Percentiles rank a stretch among this genome's conserved stretches.
phyloP scores from a whole-genome alignment of 2,329 filamentous ascomycete genomes.

The Fusarium vanettenii region DNA sequence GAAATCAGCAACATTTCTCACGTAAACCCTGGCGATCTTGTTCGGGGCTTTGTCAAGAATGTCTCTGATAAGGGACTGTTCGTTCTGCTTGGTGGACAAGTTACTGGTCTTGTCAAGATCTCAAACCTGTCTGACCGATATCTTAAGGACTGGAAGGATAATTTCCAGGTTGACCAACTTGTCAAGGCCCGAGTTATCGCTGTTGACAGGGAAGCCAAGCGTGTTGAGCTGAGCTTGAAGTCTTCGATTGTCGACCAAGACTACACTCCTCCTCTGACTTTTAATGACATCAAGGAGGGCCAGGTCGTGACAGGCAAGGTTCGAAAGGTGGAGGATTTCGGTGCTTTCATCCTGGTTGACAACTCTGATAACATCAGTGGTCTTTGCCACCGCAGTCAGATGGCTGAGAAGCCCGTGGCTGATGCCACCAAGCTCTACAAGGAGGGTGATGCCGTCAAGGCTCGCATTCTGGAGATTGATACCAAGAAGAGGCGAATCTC shows the following conservation, averaged over 20 bases:
- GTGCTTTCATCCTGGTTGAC: slow-evolving; percentile 92
- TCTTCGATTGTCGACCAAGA: slow-evolving; percentile 83
- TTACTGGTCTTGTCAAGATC: slow-evolving; percentile 86
- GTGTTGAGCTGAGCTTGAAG: slow-evolving; percentile 89
- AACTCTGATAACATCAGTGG: slow-evolving; percentile 90
- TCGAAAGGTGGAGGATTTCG: slow-evolving; percentile 93
- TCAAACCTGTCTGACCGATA: slow-evolving; percentile 90
- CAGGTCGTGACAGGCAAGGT: slow-evolving; percentile 90
- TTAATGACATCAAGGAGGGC: slow-evolving; percentile 81
- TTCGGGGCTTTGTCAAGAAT: slow-evolving; percentile 93
- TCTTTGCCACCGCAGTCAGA: slow-evolving; percentile 90
- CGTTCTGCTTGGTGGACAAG: slow-evolving; percentile 81
- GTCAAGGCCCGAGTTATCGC: slow-evolving; percentile 87
- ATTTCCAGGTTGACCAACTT: slow-evolving; percentile 88
- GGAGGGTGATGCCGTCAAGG: slow-evolving; percentile 93
- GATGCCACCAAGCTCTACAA: slow-evolving; percentile 92
- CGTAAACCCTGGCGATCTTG: slow-evolving; percentile 79
- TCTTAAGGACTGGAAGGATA: slow-evolving; percentile 94
- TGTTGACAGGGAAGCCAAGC: slow-evolving; percentile 74
- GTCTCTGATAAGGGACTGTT: slow-evolving; percentile 91
- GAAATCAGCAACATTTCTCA: slow-evolving; percentile 80
- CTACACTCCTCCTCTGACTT: slow-evolving; percentile 78
- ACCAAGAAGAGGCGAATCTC: slow-evolving; percentile 80
- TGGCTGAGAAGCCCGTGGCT: slow-evolving; percentile 84
- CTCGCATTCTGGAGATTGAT: slow-evolving; percentile 85